These are phyloP conservation scores for Plasmodium malariae DNA, from an alignment of 169 alveolate species.

Conservation along the genomic window DNA sequence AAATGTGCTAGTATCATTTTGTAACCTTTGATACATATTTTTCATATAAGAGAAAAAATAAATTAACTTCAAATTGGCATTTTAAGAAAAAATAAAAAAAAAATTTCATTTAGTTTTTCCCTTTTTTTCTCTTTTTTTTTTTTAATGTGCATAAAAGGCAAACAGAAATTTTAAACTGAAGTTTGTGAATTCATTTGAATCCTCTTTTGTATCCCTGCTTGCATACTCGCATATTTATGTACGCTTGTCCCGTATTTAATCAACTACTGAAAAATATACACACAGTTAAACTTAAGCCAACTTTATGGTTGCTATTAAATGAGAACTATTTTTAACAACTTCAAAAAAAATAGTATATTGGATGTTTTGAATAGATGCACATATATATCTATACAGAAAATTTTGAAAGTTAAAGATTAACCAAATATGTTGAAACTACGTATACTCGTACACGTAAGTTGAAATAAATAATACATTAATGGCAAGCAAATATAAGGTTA, in stretches of 20 bases:
- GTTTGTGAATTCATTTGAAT: background rate
- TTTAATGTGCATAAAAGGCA: background rate
- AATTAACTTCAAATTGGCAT: conserved; percentile 5
- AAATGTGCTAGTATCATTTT: conserved; percentile 44
- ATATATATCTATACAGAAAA: background rate
- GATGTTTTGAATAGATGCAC: background rate
- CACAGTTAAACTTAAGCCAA: background rate
- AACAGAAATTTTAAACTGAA: too few species aligned
- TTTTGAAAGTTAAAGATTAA: background rate
- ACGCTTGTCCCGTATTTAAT: too few species aligned
- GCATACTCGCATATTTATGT: too few species aligned
- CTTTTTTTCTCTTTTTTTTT: background rate
- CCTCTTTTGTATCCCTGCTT: background rate
- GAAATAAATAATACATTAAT: too few species aligned
- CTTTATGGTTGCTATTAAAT: conserved; percentile 2
- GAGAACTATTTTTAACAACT: conserved; percentile 3
- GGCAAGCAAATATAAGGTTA: too few species aligned
- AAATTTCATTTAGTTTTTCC: conserved; percentile 4
- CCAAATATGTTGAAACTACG: too few species aligned
- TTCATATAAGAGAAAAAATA: conserved; percentile 1
- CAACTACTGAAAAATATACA: too few species aligned
- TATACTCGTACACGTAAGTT: too few species aligned
- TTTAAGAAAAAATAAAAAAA: conserved; percentile 23
- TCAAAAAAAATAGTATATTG: background rate
- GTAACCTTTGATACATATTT: conserved; percentile 2